phyloP scores from a whole-genome alignment of 176 grass and related monocot genomes.

The Carex parvula region DNA sequence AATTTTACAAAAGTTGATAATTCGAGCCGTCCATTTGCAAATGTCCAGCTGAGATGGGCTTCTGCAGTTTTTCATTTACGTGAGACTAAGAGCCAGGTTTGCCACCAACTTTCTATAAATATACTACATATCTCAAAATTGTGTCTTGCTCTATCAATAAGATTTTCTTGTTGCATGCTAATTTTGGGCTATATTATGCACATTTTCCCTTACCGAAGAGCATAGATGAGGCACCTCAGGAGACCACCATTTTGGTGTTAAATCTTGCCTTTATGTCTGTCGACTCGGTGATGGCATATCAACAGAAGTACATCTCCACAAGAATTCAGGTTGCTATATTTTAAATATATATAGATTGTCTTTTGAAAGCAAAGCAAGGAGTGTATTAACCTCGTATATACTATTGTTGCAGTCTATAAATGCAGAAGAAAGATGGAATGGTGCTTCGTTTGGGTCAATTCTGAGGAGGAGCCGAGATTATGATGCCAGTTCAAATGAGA shows the following conservation, averaged over 20 bases:
- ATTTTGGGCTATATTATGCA: slow-evolving; percentile 23
- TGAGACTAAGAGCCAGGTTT: slow-evolving; percentile 63
- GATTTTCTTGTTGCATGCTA: slow-evolving; percentile 13
- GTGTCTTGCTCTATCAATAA: slow-evolving; percentile 4
- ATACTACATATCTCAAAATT: neutral
- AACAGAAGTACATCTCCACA: slow-evolving; percentile 47
- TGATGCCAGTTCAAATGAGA: slow-evolving; percentile 47
- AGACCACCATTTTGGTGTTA: slow-evolving; percentile 41
- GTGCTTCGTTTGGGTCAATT: slow-evolving; percentile 68
- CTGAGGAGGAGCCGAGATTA: slow-evolving; percentile 57
- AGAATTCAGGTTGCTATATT: slow-evolving; percentile 50
- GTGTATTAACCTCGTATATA: neutral
- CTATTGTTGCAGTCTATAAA: slow-evolving; percentile 57
- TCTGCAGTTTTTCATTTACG: slow-evolving; percentile 67
- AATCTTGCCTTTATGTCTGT: slow-evolving; percentile 49
- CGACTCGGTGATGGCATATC: slow-evolving; percentile 54
- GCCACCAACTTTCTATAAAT: slow-evolving; percentile 2
- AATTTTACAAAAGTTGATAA: slow-evolving; percentile 47
- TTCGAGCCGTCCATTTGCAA: slow-evolving; percentile 42
- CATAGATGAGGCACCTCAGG: slow-evolving; percentile 32
- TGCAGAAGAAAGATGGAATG: slow-evolving; percentile 81
- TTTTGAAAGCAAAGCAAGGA: neutral
- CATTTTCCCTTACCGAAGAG: slow-evolving; percentile 43
- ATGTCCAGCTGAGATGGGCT: slow-evolving; percentile 51
- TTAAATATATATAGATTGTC: slow-evolving; percentile 2